Evolutionary conservation across 2,329 filamentous ascomycete genomes (phyloP).

Genomic region (Neocucurbitaria cava): DNA sequence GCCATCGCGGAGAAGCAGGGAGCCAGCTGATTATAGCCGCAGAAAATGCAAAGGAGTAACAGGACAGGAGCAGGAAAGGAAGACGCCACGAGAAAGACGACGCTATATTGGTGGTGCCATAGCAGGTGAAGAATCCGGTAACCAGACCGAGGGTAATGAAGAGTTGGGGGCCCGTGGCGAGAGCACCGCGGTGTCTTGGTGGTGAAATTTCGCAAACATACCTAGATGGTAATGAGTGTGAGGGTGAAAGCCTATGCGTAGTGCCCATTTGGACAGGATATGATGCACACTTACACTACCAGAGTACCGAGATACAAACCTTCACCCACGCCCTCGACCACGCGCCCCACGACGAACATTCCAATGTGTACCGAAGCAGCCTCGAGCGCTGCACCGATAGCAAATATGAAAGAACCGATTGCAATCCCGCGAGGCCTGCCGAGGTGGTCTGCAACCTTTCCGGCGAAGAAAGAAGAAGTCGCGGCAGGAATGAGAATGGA

Average conservation of each 20-base stretch:
- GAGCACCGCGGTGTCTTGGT: conserved; percentile 55
- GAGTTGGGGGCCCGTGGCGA: conserved; percentile 63
- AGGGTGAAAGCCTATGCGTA: too few species aligned
- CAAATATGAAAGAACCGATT: conserved; percentile 62
- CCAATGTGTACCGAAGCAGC: conserved; percentile 55
- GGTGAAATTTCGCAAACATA: conserved; percentile 69
- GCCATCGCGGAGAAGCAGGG: conserved; percentile 27
- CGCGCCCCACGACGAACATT: conserved; percentile 63
- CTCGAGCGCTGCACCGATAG: conserved; percentile 61
- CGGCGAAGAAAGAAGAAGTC: conserved; percentile 63
- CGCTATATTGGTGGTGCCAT: conserved; percentile 58
- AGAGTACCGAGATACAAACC: conserved; percentile 64
- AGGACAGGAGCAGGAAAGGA: conserved; percentile 60
- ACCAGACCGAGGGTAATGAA: conserved; percentile 60
- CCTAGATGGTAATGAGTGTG: too few species aligned
- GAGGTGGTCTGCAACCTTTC: conserved; percentile 62
- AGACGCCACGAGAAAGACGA: conserved; percentile 62
- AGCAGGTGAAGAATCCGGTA: conserved; percentile 67
- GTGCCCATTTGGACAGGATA: too few species aligned
- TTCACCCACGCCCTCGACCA: conserved; percentile 65
- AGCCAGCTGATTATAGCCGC: conserved; percentile 3
- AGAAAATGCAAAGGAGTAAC: conserved; percentile 30
- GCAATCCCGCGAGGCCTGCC: conserved; percentile 60
- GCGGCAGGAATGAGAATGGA: conserved; percentile 64
- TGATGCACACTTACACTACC: conserved; percentile 51